Evolutionary conservation across 768 basidiomycete species (phyloP), one percentile per base, ranked within the genome.

Genomic region (Pisolithus sp.): DNA sequence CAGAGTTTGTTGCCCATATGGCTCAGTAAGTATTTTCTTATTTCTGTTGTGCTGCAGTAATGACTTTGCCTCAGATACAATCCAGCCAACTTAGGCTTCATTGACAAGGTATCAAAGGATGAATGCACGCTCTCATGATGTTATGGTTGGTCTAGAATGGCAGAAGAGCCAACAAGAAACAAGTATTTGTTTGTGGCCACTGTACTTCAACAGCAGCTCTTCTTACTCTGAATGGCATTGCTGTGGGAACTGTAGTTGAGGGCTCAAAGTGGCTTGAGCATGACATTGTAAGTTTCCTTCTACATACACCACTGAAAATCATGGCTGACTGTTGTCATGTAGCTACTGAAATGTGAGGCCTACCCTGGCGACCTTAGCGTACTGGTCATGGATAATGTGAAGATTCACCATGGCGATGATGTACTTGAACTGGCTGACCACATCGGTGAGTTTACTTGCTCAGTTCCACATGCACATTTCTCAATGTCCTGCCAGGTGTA

Each of bases 371-470:
- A 54, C 7, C 51, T 26, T 8, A 57, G 57, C 41, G 54, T 62
- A 8, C 52, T 60, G 24, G 37, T 62, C 5, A 51, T 58, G 10
- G 59, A 62, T 31, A 62, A 62, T 46, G 50, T 52, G 7, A 37
- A 46, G 8, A 62, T 60, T 52, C 20, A 59, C 56, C 40, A 62
- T 23, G 39, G 37, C 5, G 20, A 20, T 24, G 49, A 42, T 15
- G 30, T 50, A 12, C 21, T 55, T 15, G 64, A 62, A 43, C 58
- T 72, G 49, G 59, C 53, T 28, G 60, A 67, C 15, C 44, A 47
- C 15, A 53, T 53, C 51, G 53, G 61, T 61, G 38, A 4, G 49
- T 52, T 13, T 20, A 17, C 12, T 23, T 37, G 38, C 20, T 24
- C 23, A 24, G 23, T 24, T 24, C 23, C 23, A 24, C 23, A 24